Conservation (phyloP, 768 basidiomycete genomes). For the Piloderma croceum region DNA sequence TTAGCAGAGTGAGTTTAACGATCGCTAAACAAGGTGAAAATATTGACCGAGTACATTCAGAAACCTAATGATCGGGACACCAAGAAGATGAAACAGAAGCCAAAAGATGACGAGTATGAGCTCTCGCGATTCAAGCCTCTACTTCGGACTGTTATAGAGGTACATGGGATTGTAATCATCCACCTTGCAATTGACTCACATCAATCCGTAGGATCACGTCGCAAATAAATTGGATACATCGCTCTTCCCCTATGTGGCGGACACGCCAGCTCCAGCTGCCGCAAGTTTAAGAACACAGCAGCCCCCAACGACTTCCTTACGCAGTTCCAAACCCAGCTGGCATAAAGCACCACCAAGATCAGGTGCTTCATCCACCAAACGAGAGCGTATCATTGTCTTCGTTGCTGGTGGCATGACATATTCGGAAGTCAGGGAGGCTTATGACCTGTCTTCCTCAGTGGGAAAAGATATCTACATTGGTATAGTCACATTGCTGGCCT, state of each 20-base stretch:
- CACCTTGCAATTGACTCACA: background rate
- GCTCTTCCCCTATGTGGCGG: conserved; percentile 87
- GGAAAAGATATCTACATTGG: conserved; percentile 93
- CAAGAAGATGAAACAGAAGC: conserved; percentile 69
- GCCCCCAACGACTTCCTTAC: conserved; percentile 65
- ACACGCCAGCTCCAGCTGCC: conserved; percentile 54
- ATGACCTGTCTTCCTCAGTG: conserved; percentile 64
- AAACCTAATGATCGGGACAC: conserved; percentile 69
- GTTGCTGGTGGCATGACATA: conserved; percentile 94
- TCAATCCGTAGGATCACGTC: conserved; percentile 64
- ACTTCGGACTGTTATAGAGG: conserved; percentile 78
- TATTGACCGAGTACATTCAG: conserved; percentile 33
- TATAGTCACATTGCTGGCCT: conserved; percentile 24
- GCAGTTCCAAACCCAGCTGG: conserved; percentile 88
- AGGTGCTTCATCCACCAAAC: conserved; percentile 42
- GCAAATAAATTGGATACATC: conserved; percentile 69
- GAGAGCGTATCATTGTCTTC: conserved; percentile 82
- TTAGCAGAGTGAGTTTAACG: conserved; percentile 60
- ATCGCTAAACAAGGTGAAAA: background rate
- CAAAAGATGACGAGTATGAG: conserved; percentile 90
- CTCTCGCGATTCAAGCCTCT: conserved; percentile 90
- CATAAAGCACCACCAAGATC: conserved; percentile 69
- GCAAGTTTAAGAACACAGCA: conserved; percentile 46
- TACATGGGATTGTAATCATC: too few species aligned
- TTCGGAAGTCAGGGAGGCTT: conserved; percentile 88